Percentiles rank a stretch among this genome's conserved stretches.
These are phyloP conservation scores for Ascoidea asiatica DNA, from an alignment of 805 yeast genomes.

Conservation along the genomic window DNA sequence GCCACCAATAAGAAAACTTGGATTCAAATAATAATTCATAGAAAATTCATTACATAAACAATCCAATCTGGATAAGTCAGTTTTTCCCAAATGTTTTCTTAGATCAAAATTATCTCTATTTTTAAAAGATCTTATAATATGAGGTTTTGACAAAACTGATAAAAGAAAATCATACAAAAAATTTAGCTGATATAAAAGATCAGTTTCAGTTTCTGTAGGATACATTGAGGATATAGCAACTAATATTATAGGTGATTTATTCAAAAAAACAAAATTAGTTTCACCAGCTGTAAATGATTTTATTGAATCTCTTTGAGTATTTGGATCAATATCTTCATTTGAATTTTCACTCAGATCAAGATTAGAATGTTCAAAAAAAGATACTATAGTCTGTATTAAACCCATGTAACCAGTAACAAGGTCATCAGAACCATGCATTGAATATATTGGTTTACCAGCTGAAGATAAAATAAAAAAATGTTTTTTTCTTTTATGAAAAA, in stretches of 20 bases:
- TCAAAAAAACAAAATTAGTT: slow-evolving; percentile 42
- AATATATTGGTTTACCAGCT: slow-evolving; percentile 84
- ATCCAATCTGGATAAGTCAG: slow-evolving; percentile 63
- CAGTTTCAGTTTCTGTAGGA: slow-evolving; percentile 35
- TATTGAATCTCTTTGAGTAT: slow-evolving; percentile 25
- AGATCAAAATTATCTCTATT: slow-evolving; percentile 73
- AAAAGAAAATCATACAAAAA: slow-evolving; percentile 63
- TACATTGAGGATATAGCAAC: slow-evolving; percentile 45
- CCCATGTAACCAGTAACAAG: slow-evolving; percentile 63
- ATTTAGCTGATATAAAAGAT: slow-evolving; percentile 51
- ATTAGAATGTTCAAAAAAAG: slow-evolving; percentile 41
- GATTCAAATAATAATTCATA: slow-evolving; percentile 27
- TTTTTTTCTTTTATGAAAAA: slow-evolving; percentile 25
- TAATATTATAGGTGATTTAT: slow-evolving; percentile 56
- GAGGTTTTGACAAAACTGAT: slow-evolving; percentile 75
- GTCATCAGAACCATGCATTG: slow-evolving; percentile 62
- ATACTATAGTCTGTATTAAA: slow-evolving; percentile 63
- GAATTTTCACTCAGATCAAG: slow-evolving; percentile 15
- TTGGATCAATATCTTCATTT: slow-evolving; percentile 3
- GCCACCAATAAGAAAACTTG: slow-evolving; percentile 51
- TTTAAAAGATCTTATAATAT: slow-evolving; percentile 52
- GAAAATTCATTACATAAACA: slow-evolving; percentile 42
- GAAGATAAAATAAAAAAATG: slow-evolving; percentile 69
- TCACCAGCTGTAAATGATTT: slow-evolving; percentile 38
- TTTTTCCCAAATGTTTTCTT: slow-evolving; percentile 56